A percentile compares a stretch with the other conserved stretches of the same genome.
These are phyloP conservation scores for Neocallimastix lanati DNA, from an alignment of 192 early-diverging fungal genomes.

Conservation along the genomic window DNA sequence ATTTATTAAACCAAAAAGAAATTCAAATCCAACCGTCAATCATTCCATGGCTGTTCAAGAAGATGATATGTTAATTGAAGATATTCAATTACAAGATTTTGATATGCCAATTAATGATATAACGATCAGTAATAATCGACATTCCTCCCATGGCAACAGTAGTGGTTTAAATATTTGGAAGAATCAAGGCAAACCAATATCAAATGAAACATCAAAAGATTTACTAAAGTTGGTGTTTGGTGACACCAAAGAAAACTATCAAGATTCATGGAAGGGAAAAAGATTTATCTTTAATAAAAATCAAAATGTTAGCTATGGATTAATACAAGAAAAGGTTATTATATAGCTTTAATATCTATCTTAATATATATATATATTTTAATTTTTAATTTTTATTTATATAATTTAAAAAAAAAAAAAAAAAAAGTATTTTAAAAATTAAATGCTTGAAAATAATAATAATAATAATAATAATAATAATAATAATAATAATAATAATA, in stretches of 20 bases:
- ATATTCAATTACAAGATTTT: background rate
- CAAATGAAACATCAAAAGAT: background rate
- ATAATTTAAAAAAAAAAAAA: no score
- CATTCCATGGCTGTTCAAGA: background rate
- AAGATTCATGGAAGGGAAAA: conserved; percentile 16
- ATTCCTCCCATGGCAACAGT: background rate
- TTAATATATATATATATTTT: no score
- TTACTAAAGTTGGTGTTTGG: background rate
- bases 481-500: no score
- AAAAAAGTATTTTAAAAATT: no score
- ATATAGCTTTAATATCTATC: no score
- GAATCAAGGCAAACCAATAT: background rate
- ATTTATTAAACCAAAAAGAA: no score
- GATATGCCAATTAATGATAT: background rate
- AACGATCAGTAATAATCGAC: background rate
- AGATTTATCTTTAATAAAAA: conserved; percentile 14
- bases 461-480: no score
- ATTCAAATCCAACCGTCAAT: no score
- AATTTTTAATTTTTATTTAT: no score
- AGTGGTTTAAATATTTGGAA: background rate
- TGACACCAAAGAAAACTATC: background rate
- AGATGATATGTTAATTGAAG: background rate
- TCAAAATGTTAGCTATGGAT: conserved; percentile 15
- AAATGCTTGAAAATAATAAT: no score
- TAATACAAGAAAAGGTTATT: conserved; percentile 24